A percentile compares a stretch with the other conserved stretches of the same genome.
phyloP scores from a whole-genome alignment of 2,329 filamentous ascomycete species.

The Aquanectria penicillioides region DNA sequence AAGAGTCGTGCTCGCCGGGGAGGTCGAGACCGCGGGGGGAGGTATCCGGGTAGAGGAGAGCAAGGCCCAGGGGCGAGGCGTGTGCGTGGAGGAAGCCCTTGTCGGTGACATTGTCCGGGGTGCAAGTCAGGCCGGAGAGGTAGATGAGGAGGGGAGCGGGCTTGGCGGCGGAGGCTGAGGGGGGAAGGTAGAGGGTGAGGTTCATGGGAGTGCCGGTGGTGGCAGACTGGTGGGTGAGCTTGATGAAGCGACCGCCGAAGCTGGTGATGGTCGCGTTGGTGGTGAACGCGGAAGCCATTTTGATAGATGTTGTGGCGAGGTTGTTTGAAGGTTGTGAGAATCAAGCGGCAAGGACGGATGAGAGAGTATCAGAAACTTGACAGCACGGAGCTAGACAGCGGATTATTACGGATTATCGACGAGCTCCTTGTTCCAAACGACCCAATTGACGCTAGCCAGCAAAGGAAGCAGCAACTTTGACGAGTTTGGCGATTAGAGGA shows the following conservation, averaged over 20 bases:
- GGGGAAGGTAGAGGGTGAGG: conserved; percentile 91
- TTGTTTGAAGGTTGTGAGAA: background rate
- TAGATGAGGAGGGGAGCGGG: conserved; percentile 88
- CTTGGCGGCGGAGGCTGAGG: conserved; percentile 64
- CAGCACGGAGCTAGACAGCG: no score
- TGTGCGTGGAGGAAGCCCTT: conserved; percentile 92
- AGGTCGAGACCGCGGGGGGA: conserved; percentile 86
- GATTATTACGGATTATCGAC: no score
- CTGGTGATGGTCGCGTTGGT: conserved; percentile 89
- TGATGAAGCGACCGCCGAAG: conserved; percentile 94
- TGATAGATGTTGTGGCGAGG: conserved; percentile 33
- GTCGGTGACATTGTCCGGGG: conserved; percentile 84
- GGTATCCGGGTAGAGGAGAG: conserved; percentile 95
- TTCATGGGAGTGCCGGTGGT: conserved; percentile 89
- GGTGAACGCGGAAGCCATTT: conserved; percentile 77
- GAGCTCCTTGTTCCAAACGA: no score
- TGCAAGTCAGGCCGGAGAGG: conserved; percentile 94
- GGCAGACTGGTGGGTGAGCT: conserved; percentile 86
- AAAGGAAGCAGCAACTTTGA: background rate
- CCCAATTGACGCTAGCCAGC: conserved; percentile 1
- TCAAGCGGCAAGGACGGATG: background rate
- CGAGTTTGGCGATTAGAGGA: background rate
- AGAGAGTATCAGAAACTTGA: background rate
- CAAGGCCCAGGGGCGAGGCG: conserved; percentile 83
- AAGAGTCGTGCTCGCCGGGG: conserved; percentile 85